These are phyloP conservation scores for Aspergillus melleus DNA, from an alignment of 2,329 filamentous ascomycete species.

Conservation along the genomic window DNA sequence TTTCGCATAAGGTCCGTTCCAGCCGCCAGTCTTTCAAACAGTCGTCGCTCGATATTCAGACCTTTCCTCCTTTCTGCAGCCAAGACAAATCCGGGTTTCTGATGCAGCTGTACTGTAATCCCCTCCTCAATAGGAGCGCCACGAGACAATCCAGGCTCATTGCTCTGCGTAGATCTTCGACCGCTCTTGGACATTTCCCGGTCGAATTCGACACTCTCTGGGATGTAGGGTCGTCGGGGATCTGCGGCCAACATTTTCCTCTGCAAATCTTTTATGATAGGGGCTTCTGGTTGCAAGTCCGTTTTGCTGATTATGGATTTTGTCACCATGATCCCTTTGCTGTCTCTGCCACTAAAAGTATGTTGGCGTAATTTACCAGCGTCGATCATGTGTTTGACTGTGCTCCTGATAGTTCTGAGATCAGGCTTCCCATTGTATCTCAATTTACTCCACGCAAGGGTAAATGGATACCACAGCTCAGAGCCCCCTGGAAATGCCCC, in stretches of 20 bases:
- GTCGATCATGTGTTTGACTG: conserved; percentile 52
- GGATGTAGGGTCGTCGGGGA: conserved; percentile 45
- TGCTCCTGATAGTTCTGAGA: conserved; percentile 51
- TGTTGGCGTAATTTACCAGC: conserved; percentile 54
- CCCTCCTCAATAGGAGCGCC: conserved; percentile 33
- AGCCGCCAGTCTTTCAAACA: conserved; percentile 23
- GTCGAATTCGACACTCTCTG: conserved; percentile 42
- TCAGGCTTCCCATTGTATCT: conserved; percentile 51
- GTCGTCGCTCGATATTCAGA: conserved; percentile 24
- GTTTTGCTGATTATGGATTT: conserved; percentile 52
- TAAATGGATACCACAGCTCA: conserved; percentile 58
- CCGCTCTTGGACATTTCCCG: conserved; percentile 31
- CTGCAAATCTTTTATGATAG: conserved; percentile 50
- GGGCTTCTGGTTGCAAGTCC: conserved; percentile 46
- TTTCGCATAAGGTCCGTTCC: conserved; percentile 10
- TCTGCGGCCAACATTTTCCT: conserved; percentile 50
- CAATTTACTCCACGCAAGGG: conserved; percentile 52
- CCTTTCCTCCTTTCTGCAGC: conserved; percentile 29
- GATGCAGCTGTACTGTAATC: conserved; percentile 38
- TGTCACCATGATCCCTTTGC: conserved; percentile 49
- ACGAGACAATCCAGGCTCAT: conserved; percentile 8
- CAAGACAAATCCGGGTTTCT: conserved; percentile 34
- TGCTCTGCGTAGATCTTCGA: neutral
- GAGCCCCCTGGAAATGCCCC: conserved; percentile 58
- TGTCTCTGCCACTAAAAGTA: conserved; percentile 52